Evolutionary conservation across 2,329 filamentous ascomycete species (phyloP).

Genomic region (Biscogniauxia marginata): DNA sequence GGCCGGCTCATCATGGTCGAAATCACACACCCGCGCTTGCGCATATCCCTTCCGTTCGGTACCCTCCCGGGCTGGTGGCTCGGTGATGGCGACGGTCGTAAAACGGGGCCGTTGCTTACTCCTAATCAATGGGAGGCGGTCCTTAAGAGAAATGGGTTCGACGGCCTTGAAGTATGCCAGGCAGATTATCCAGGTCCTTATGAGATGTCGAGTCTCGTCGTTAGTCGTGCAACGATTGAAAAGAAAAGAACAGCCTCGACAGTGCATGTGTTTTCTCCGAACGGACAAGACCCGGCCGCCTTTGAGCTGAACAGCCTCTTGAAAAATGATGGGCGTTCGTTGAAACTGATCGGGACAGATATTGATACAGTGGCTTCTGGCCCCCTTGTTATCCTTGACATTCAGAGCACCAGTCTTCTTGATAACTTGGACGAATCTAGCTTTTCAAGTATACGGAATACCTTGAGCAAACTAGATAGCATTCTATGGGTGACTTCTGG

Average conservation of each 20-base stretch:
- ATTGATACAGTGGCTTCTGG: neutral
- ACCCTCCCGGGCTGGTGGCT: constrained; percentile 11
- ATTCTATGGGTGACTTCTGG: constrained; percentile 4
- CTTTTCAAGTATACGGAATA: neutral
- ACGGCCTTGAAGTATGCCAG: constrained; percentile 5
- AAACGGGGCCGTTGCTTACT: constrained; percentile 1
- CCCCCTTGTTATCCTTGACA: constrained; percentile 2
- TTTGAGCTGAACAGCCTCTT: neutral
- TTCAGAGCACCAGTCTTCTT: neutral
- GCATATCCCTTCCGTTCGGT: constrained; percentile 1
- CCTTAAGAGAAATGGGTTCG: constrained; percentile 1
- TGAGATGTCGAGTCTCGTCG: constrained; percentile 5
- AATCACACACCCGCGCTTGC: neutral
- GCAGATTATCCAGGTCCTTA: constrained; percentile 5
- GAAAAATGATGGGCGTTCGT: neutral
- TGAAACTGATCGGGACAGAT: neutral
- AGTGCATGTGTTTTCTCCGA: neutral
- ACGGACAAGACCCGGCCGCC: neutral
- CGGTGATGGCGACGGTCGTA: constrained; percentile 1
- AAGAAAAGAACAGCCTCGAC: neutral
- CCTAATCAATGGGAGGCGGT: neutral
- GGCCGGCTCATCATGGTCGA: constrained; percentile 13
- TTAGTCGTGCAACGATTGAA: constrained; percentile 1
- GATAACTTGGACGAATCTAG: neutral
- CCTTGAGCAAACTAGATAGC: neutral